A percentile compares a stretch with the other conserved stretches of the same genome.
Conservation (phyloP, 2,329 filamentous ascomycete species). For the Ophiostoma pallidulum region DNA sequence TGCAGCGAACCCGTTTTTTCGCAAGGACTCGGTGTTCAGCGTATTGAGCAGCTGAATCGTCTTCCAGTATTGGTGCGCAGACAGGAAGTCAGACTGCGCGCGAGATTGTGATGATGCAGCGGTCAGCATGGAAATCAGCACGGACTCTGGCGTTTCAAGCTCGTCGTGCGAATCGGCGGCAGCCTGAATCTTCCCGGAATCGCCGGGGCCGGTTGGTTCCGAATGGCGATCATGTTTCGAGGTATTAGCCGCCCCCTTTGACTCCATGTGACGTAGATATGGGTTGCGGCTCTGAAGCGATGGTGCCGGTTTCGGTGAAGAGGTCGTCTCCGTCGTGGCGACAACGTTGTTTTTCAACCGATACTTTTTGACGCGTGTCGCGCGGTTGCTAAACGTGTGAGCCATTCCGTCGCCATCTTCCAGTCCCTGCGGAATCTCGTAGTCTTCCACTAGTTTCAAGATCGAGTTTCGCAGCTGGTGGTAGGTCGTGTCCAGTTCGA, state of each 20-base stretch:
- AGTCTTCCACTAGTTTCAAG: slow-evolving; percentile 70
- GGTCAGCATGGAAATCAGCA: slow-evolving; percentile 61
- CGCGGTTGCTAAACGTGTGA: slow-evolving; percentile 59
- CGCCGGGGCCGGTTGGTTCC: neutral
- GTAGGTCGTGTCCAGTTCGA: slow-evolving; percentile 68
- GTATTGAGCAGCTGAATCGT: slow-evolving; percentile 65
- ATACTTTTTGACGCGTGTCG: slow-evolving; percentile 51
- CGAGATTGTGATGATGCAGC: slow-evolving; percentile 69
- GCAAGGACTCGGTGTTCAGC: slow-evolving; percentile 50
- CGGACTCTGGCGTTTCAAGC: slow-evolving; percentile 31
- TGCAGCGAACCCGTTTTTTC: slow-evolving; percentile 59
- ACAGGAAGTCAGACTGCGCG: slow-evolving; percentile 71
- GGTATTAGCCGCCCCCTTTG: neutral
- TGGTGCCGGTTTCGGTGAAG: neutral
- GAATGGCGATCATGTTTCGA: too few species aligned
- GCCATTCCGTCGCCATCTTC: slow-evolving; percentile 50
- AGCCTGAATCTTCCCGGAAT: neutral
- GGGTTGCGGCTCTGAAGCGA: slow-evolving; percentile 46
- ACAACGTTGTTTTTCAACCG: slow-evolving; percentile 52
- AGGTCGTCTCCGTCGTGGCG: slow-evolving; percentile 38
- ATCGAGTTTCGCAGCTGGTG: slow-evolving; percentile 74
- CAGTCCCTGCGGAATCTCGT: slow-evolving; percentile 62
- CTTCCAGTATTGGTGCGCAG: slow-evolving; percentile 77
- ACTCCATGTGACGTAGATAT: slow-evolving; percentile 5
- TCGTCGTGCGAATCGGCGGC: slow-evolving; percentile 23